Evolutionary conservation across 495 filamentous ascomycete species (phyloP), one percentile per base, ranked within the genome.

Genomic region (Niebla homalea): DNA sequence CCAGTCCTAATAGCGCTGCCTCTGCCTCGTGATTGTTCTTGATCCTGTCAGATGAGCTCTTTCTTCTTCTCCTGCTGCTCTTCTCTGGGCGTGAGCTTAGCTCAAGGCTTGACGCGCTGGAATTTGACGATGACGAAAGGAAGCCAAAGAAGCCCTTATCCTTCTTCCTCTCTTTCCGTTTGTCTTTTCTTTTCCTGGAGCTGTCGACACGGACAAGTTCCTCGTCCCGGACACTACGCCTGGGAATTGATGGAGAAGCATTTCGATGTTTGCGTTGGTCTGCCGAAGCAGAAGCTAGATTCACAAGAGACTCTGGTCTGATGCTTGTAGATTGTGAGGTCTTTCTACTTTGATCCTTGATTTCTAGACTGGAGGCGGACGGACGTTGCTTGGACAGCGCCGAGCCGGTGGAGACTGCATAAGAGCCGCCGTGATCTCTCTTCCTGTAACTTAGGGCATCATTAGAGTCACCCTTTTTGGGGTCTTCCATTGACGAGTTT

Each of bases 131-230:
- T 1, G 67, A 72, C 54, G 77, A 77, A 26, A 70, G 69, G 56
- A 81, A 78, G 41, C 66, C 73, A 63, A 83, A 83, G 56, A 84
- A 76, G 22, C 78, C 72, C 32, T 62, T 63, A 3, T 60, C 52
- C 53, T 52, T 67, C 56, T 63, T 64, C 18, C 18, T 19, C 57
- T 68, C 69, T 49, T 71, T 73, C 19, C 63, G 58, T 11, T 60
- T 60, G 18, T 62, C 56, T 48, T 66, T 70, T 35, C 19, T 32
- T 12, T 32, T 32, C 29, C 29, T 32, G 29, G 29, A 32, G 29
- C 29, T 2, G 29, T 32, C 29, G 29, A 11, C 29, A 32, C 2
- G 29, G 29, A 32, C 29, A 32, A 32, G 5, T 32, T 32, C 29
- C 29, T 32, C 29, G 7, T 32, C 45, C 64, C 67, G 46, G 70